Evolutionary conservation across 371 early-diverging fungal genomes (phyloP).

Genomic region (Mortierella sp.): DNA sequence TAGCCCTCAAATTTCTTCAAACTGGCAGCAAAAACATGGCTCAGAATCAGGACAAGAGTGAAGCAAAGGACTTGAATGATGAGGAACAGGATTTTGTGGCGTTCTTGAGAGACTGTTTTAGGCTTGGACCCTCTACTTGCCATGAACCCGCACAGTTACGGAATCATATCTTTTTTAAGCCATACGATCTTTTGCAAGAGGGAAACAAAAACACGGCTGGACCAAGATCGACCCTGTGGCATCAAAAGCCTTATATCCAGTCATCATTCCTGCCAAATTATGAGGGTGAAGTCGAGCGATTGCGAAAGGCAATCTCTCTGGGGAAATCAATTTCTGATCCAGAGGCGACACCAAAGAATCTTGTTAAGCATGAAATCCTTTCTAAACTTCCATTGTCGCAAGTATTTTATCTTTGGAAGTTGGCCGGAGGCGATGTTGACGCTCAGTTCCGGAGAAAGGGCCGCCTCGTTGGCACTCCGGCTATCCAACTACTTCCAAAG

Average conservation of each 20-base stretch:
- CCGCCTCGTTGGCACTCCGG: constrained; percentile 68
- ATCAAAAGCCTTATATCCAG: constrained; percentile 39
- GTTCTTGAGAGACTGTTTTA: constrained; percentile 35
- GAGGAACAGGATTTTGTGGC: constrained; percentile 15
- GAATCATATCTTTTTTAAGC: constrained; percentile 33
- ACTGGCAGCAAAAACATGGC: constrained; percentile 12
- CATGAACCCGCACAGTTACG: constrained; percentile 33
- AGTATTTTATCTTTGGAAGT: constrained; percentile 73
- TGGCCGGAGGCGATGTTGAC: constrained; percentile 78
- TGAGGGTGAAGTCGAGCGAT: constrained; percentile 46
- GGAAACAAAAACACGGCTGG: not conserved
- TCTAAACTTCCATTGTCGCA: constrained; percentile 63
- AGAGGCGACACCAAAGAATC: constrained; percentile 10
- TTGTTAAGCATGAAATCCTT: constrained; percentile 13
- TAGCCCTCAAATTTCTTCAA: constrained; percentile 29
- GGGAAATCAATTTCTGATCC: not conserved
- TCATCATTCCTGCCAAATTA: constrained; percentile 31
- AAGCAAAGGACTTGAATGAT: constrained; percentile 2
- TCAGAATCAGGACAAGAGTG: not conserved
- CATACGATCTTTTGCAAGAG: not conserved
- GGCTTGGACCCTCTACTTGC: constrained; percentile 9
- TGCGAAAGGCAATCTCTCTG: constrained; percentile 24
- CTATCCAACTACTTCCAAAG: constrained; percentile 71
- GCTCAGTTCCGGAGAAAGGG: constrained; percentile 68
- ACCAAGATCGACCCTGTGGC: constrained; percentile 21